Evolutionary conservation across 2,329 filamentous ascomycete genomes (phyloP).

Genomic region (Pezicula radicicola): DNA sequence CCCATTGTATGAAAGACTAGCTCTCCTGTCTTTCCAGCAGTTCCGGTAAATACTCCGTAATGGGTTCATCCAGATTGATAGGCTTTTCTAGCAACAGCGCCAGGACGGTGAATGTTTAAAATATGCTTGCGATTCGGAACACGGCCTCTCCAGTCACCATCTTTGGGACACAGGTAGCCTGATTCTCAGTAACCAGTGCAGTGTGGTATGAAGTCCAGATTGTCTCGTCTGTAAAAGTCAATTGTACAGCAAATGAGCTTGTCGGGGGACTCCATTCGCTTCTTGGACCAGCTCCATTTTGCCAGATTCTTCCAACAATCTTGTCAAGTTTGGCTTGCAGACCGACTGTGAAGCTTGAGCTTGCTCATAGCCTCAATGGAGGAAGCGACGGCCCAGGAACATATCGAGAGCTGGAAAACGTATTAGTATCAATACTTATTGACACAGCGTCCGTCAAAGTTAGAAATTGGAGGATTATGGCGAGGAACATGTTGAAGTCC

Average conservation of each 20-base stretch:
- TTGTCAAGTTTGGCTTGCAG: background rate
- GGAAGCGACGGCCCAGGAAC: no score
- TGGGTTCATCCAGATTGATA: background rate
- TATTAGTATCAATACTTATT: no score
- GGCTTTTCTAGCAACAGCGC: background rate
- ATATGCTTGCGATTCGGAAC: background rate
- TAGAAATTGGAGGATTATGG: no score
- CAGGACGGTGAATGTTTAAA: background rate
- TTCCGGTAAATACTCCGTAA: background rate
- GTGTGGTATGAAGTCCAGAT: background rate
- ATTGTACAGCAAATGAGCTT: background rate
- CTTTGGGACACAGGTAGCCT: background rate
- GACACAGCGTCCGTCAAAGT: no score
- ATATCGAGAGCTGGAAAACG: no score
- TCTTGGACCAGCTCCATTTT: background rate
- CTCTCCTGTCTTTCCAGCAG: background rate
- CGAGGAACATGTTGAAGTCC: no score
- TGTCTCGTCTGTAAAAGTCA: background rate
- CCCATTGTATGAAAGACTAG: background rate
- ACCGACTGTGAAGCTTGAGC: no score
- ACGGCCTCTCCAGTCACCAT: background rate
- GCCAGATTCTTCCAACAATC: background rate
- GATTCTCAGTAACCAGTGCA: background rate
- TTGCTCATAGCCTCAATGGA: no score
- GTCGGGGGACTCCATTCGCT: background rate